Conservation (phyloP, 2,329 filamentous ascomycete genomes). For the Pezicula radicicola region DNA sequence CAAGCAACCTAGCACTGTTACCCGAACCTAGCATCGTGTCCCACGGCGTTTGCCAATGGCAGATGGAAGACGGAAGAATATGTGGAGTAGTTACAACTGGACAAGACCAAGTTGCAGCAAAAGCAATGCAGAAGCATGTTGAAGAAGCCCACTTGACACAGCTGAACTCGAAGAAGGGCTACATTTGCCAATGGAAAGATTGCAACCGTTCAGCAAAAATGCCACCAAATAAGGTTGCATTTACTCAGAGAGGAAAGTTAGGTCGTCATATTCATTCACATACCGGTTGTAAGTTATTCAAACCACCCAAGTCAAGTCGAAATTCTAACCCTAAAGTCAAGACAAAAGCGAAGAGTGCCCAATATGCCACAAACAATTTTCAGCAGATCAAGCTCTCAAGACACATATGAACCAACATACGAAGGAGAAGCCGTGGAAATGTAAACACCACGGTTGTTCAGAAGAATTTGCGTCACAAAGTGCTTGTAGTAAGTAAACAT, state of each 20-base stretch:
- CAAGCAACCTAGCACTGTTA: not conserved
- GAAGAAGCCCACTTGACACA: constrained; percentile 45
- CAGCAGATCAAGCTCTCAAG: constrained; percentile 64
- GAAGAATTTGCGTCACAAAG: constrained; percentile 66
- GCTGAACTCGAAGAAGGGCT: constrained; percentile 44
- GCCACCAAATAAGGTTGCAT: constrained; percentile 39
- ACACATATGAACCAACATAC: constrained; percentile 68
- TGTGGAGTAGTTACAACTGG: constrained; percentile 14
- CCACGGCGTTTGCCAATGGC: constrained; percentile 21
- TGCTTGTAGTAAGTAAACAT: constrained; percentile 50
- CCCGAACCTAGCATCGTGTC: no score
- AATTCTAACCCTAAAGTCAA: constrained; percentile 35
- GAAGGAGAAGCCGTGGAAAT: constrained; percentile 61
- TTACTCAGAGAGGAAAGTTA: constrained; percentile 59
- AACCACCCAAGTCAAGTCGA: not conserved
- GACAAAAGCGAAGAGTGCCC: constrained; percentile 58
- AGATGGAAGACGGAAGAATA: constrained; percentile 1
- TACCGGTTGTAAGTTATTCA: constrained; percentile 53
- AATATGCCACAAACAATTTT: constrained; percentile 55
- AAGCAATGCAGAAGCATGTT: constrained; percentile 54
- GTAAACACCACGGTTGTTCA: constrained; percentile 39
- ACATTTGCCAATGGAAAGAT: constrained; percentile 52
- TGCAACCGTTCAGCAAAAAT: constrained; percentile 42
- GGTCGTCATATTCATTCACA: constrained; percentile 64
- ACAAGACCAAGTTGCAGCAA: constrained; percentile 23